phyloP scores from a whole-genome alignment of 345 rosid genomes.

The Gossypium arboreum region DNA sequence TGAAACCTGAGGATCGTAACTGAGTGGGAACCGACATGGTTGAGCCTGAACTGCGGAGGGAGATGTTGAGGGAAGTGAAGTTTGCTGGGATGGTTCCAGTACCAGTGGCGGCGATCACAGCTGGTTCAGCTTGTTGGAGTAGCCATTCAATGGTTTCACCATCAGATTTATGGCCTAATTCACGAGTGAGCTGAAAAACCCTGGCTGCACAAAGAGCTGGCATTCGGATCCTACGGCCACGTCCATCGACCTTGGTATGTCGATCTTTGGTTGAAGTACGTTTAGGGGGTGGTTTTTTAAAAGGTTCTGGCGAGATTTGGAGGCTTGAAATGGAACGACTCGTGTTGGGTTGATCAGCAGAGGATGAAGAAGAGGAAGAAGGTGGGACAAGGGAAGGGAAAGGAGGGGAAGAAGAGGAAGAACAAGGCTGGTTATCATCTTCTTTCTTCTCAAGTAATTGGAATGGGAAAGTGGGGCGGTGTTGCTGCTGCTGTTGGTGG shows the following conservation, averaged over 20 bases:
- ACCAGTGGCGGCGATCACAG: conserved; percentile 96
- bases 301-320: conserved; percentile 31
- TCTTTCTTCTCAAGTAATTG: conserved; percentile 84
- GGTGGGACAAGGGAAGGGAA: conserved; percentile 55
- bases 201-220: conserved; percentile 99
- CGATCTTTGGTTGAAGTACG: conserved; percentile 89
- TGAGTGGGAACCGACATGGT: conserved; percentile 86
- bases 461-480: conserved; percentile 68
- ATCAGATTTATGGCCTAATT: conserved; percentile 89
- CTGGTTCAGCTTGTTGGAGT: conserved; percentile 96
- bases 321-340: conserved; percentile 34
- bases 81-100: conserved; percentile 98
- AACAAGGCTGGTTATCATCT: conserved; percentile 57
- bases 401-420: conserved; percentile 55
- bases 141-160: conserved; percentile 98
- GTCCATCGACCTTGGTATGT: conserved; percentile 93
- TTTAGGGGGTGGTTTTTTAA: conserved; percentile 74
- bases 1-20: conserved; percentile 54
- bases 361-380: conserved; percentile 43
- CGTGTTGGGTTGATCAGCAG: conserved; percentile 38
- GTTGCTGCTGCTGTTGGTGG: conserved; percentile 40
- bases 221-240: conserved; percentile 96
- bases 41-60: conserved; percentile 88
- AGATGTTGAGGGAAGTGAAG: conserved; percentile 86
- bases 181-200: conserved; percentile 90